Evolutionary conservation across 176 grass and related monocot species (phyloP), one percentile per base, ranked within the genome.

Genomic region (Triticum timopheevii): DNA sequence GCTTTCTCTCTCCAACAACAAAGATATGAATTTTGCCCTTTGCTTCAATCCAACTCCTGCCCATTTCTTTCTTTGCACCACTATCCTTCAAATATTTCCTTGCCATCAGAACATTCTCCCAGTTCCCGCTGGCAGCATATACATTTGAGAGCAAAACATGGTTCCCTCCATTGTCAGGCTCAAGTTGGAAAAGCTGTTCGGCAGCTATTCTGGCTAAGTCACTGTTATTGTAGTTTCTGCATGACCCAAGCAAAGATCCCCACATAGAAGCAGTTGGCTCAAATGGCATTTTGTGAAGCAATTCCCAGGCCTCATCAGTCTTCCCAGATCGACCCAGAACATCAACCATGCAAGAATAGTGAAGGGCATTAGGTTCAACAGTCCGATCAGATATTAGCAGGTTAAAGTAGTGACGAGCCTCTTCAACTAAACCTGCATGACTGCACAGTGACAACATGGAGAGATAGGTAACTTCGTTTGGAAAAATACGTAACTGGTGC

Each of bases 281-380:
- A 64, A 88, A 85, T 20, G 82, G 77, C 69, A 91, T 86, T 88
- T 86, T 86, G 22, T 79, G 76, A 31, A 95, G 86, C 68, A 91
- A 85, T 76, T 93, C 31, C 84, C 86, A 89, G 30, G 91, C 91
- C 77, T 95, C 89, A 77, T 87, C 78, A 85, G 52, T 87, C 73
- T 83, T 83, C 67, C 91, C 89, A 40, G 83, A 88, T 86, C 83
- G 36, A 39, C 91, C 91, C 56, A 93, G 83, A 91, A 95, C 80
- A 89, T 93, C 91, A 77, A 93, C 40, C 86, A 93, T 93, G 35
- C 84, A 95, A 80, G 91, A 95, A 91, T 95, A 95, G 64, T 95
- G 91, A 91, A 91, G 88, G 67, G 63, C 81, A 80, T 93, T 95
- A 79, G 91, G 83, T 79, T 86, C 72, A 65, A 89, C 86, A 71